These are phyloP conservation scores for Dendrocalamus sinicus DNA, from an alignment of 176 grass and related monocot species.

Conservation along the genomic window DNA sequence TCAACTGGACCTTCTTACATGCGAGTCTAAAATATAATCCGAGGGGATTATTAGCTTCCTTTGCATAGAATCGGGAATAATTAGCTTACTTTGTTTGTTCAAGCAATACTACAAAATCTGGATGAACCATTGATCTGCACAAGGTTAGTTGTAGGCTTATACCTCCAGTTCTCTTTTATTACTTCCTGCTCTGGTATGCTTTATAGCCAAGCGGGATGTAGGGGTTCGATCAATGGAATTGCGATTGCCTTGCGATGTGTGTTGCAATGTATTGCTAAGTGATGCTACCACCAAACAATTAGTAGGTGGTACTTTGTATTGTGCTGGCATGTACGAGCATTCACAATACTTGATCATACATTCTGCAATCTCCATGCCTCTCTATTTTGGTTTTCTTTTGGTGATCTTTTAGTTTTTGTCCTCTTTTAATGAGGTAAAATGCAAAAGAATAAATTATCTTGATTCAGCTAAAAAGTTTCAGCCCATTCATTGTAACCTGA, in stretches of 20 bases:
- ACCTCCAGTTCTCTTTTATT: conserved; percentile 8
- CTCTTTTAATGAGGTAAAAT: no score
- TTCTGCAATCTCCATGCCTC: neutral
- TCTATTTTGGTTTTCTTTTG: conserved; percentile 13
- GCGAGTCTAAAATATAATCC: neutral
- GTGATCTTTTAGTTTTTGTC: no score
- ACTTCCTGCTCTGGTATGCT: conserved; percentile 14
- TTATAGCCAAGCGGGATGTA: neutral
- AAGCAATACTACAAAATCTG: conserved; percentile 30
- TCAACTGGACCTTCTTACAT: neutral
- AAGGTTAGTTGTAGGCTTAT: conserved; percentile 60
- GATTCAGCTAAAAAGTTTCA: no score
- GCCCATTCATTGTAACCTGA: no score
- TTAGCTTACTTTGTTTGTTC: conserved; percentile 40
- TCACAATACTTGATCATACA: conserved; percentile 8
- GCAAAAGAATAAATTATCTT: no score
- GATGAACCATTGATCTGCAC: conserved; percentile 12
- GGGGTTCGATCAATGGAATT: neutral
- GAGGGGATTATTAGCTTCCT: neutral
- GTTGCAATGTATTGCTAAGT: neutral
- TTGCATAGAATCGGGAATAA: conserved; percentile 10
- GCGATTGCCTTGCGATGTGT: neutral
- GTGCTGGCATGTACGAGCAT: neutral
- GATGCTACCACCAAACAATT: neutral
- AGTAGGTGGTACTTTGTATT: conserved; percentile 12